Evolutionary conservation across 192 early-diverging fungal genomes (phyloP), one percentile per base, ranked within the genome.

Genomic region (Coemansia sp.): DNA sequence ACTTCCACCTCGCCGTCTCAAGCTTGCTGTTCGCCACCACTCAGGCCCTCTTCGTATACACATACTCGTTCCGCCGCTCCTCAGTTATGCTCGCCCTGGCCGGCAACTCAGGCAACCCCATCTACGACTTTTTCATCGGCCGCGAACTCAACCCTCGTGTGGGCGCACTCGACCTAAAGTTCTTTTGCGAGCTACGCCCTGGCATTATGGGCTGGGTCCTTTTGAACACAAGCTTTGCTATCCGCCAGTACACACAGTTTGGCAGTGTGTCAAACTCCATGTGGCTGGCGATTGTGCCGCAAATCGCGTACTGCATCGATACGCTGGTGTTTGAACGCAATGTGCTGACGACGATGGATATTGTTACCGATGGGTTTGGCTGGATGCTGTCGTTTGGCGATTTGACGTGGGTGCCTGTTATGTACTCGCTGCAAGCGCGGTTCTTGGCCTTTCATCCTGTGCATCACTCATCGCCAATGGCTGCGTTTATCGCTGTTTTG

Each of bases 311-410:
- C 77, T 89, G 92, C 43, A 62, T 93, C 27, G 96, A 98, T 76
- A 87, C 93, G 3, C 72, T 95, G 37, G 17, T 83, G 56, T 82
- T 73, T 50, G 83, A 87, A 68, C 51, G 80, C 17, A 87, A 92
- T 11, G 91, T 98, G 19, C 67, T 98, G 75, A 95, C 96, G 15
- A 98, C 95, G 5, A 96, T 97, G 93, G 95, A 98, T 62, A 92
- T 98, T n/a, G 93, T 89, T 17, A 94, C 92, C 5, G 96, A 98
- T 70, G 96, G 96, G 7, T 97, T 98, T 74, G 96, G 96, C 8
- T 94, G 86, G 71, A 92, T 92, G 91, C 84, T 92, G 49, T 85
- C 86, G 23, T 90, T 90, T 70, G 90, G 89, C 54, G 82, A 92
- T 39, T 73, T 94, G 41, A 87, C 88, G 15, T 98, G 96, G 96